Evolutionary conservation across 1,284 basidiomycete species (phyloP), one percentile per base, ranked within the genome.

Genomic region (Irpex sp.): DNA sequence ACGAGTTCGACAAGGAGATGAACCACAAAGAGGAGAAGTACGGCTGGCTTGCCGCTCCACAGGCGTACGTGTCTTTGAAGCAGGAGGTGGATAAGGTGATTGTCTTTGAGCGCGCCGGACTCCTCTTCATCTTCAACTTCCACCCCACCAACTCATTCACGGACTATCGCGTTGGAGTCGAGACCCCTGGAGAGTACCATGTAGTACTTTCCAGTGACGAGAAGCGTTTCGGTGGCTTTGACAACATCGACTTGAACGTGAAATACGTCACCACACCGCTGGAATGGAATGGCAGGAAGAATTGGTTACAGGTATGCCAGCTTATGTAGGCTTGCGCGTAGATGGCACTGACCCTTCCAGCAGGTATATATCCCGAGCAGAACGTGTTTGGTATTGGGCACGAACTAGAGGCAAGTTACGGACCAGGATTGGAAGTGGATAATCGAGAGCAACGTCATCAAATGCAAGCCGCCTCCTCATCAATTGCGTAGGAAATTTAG

Each of bases 101-200:
- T 69, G 95, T 93, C 1, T 98, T 89, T 71, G 97, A 99, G 79
- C 89, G 97, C 58, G 96, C 91, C 11, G 92, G 92, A 35, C 81
- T 98, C 57, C 77, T 99, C 51, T 99, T 98, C 79, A 83, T 98
- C 68, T 98, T 98, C 85, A 99, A 99, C 79, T 97, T 98, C 84
- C 89, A 97, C 77, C 88, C 93, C 2, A 87, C 83, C 13, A 78
- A 93, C 55, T 95, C 94, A 61, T 99, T 90, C 79, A 88, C 89
- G 51, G 94, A 98, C 76, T 99, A 98, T 77, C 87, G 96, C 47
- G 88, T 98, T 57, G 97, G 97, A 4, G 87, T 97, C 13, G 90
- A 98, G 35, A 83, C 78, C 61, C 78, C 92, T 9, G 97, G 97
- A n/a, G 88, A 94, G 76, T 98, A 98, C 77, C 81, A 78, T 57